Conservation (phyloP, 2,329 filamentous ascomycete species). For the Verticillium klebahnii region DNA sequence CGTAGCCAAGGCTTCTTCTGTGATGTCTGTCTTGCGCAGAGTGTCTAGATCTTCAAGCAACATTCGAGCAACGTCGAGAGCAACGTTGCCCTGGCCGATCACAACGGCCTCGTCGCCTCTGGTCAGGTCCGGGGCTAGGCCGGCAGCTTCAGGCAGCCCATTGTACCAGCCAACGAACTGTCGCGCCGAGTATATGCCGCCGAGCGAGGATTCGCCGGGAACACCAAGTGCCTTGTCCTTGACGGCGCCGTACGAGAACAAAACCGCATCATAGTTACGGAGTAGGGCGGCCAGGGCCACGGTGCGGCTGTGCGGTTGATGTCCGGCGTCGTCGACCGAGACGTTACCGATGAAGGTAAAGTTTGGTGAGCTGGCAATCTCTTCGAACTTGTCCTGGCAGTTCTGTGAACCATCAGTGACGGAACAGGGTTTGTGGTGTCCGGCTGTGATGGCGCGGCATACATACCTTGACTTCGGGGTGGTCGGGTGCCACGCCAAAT, state of each 20-base stretch:
- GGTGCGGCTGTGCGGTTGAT: conserved; percentile 35
- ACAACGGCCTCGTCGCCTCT: conserved; percentile 78
- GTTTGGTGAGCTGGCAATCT: conserved; percentile 74
- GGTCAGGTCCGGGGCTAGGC: conserved; percentile 68
- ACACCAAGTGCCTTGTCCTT: conserved; percentile 76
- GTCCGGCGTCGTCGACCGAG: conserved; percentile 58
- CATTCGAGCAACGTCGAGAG: conserved; percentile 87
- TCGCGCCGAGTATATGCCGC: conserved; percentile 79
- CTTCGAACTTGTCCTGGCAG: conserved; percentile 88
- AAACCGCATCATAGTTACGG: conserved; percentile 83
- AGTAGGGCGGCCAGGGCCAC: conserved; percentile 66
- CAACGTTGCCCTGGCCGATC: conserved; percentile 94
- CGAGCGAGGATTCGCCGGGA: conserved; percentile 68
- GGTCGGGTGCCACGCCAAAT: conserved; percentile 95
- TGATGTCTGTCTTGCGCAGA: conserved; percentile 81
- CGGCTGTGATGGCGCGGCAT: no score
- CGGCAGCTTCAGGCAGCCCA: conserved; percentile 76
- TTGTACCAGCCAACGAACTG: conserved; percentile 99
- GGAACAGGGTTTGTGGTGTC: background rate
- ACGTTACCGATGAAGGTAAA: conserved; percentile 94
- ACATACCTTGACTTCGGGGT: conserved; percentile 90
- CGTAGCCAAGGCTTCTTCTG: conserved; percentile 72
- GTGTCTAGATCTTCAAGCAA: conserved; percentile 71
- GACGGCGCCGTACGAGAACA: conserved; percentile 90
- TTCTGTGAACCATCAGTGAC: conserved; percentile 52